These are phyloP conservation scores for Claviceps purpurea DNA, from an alignment of 2,329 filamentous ascomycete species.

Conservation along the genomic window DNA sequence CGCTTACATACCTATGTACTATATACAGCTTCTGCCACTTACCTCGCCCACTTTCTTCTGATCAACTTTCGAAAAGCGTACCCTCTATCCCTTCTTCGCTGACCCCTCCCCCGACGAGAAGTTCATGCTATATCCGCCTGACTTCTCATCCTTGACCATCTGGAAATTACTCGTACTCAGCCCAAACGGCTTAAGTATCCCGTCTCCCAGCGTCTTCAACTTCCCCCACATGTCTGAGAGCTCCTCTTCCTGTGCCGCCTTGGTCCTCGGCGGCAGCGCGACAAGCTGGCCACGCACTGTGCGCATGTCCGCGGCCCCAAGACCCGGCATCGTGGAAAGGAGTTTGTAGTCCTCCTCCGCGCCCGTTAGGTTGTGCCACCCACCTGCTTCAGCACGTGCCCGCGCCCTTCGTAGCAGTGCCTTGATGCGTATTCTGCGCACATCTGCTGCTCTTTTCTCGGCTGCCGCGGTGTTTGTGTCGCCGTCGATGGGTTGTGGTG, in stretches of 20 bases:
- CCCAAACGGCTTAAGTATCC: conserved; percentile 83
- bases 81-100: background rate
- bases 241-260: conserved; percentile 71
- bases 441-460: conserved; percentile 36
- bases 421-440: conserved; percentile 68
- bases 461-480: conserved; percentile 7
- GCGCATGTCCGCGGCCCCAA: conserved; percentile 52
- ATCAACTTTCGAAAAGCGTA: background rate
- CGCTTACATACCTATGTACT: background rate
- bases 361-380: conserved; percentile 68
- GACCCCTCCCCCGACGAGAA: conserved; percentile 39
- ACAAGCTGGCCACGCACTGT: conserved; percentile 54
- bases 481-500: background rate
- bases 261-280: conserved; percentile 52
- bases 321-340: conserved; percentile 38
- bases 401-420: conserved; percentile 67
- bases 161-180: conserved; percentile 90
- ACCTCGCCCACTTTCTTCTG: too few relatives aligned
- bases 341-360: conserved; percentile 69
- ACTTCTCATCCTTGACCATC: conserved; percentile 80
- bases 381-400: conserved; percentile 55
- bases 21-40: background rate
- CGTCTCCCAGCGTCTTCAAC: conserved; percentile 82
- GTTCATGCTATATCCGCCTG: conserved; percentile 89
- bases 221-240: conserved; percentile 98